phyloP scores from a whole-genome alignment of 768 basidiomycete species.

The Lanmaoa rubissima region DNA sequence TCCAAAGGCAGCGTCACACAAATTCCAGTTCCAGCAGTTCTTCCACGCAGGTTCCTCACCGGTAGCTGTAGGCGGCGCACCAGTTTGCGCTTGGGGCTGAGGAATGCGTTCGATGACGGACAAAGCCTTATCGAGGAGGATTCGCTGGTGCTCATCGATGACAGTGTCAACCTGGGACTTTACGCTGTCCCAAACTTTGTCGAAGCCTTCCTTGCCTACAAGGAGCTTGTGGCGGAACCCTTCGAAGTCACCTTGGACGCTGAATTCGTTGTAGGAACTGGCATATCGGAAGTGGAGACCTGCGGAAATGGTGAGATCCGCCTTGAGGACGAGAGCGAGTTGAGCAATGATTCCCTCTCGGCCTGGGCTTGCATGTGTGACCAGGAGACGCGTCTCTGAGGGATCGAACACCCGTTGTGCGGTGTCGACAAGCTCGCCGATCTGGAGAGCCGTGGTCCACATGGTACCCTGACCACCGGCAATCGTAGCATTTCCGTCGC shows the following conservation, averaged over 20 bases:
- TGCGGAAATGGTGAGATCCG: constrained; percentile 90
- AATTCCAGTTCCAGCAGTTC: constrained; percentile 99
- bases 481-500: constrained; percentile 93
- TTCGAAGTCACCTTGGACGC: constrained; percentile 86
- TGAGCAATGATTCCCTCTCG: constrained; percentile 92
- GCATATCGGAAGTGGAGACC: constrained; percentile 98
- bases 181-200: constrained; percentile 94
- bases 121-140: constrained; percentile 86
- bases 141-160: constrained; percentile 86
- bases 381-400: constrained; percentile 88
- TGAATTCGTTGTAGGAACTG: constrained; percentile 95
- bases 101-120: constrained; percentile 83
- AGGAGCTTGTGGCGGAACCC: constrained; percentile 80
- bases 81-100: constrained; percentile 38
- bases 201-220: constrained; percentile 77
- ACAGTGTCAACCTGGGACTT: constrained; percentile 88
- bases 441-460: constrained; percentile 97
- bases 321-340: constrained; percentile 86
- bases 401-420: constrained; percentile 92
- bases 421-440: constrained; percentile 97
- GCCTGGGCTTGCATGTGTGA: constrained; percentile 91
- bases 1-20: constrained; percentile 94
- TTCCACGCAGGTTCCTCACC: constrained; percentile 96
- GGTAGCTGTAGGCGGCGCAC: constrained; percentile 45
- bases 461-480: constrained; percentile 98